A percentile compares a stretch with the other conserved stretches of the same genome.
Evolutionary conservation across 2,329 filamentous ascomycete genomes (phyloP).

Genomic region (Colletotrichum nymphaeae): DNA sequence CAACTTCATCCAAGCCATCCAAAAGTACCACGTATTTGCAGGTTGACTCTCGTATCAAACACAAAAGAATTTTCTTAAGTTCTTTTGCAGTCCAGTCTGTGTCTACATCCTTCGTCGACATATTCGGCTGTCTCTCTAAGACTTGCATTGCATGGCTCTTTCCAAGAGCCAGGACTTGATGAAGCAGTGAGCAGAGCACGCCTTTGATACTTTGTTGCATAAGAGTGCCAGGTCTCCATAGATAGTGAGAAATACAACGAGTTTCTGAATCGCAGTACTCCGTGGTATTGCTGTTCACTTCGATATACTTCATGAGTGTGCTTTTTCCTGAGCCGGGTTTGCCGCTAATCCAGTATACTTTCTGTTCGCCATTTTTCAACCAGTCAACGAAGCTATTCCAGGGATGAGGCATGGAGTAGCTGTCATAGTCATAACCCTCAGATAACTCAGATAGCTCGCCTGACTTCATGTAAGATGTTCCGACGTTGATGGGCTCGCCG

Average conservation of each 20-base stretch:
- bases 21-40: not conserved
- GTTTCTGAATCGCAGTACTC: not conserved
- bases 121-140: accelerated
- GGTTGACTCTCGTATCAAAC: not conserved
- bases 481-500: not conserved
- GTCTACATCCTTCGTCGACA: not conserved
- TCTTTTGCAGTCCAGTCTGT: not conserved
- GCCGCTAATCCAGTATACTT: conserved; percentile 44
- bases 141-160: no score
- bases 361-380: not conserved
- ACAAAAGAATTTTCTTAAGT: not conserved
- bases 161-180: not conserved
- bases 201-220: not conserved
- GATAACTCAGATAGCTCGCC: not conserved
- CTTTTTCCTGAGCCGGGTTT: conserved; percentile 48
- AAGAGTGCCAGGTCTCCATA: not conserved
- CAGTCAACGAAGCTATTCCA: not conserved
- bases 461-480: no score
- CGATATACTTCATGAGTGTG: conserved; percentile 45
- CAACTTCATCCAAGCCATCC: not conserved
- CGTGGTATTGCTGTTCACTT: not conserved
- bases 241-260: not conserved
- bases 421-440: not conserved
- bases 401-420: not conserved
- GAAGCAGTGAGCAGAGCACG: not conserved